These are phyloP conservation scores for Rosa lucieae DNA, from an alignment of 306 rosid species.

Conservation along the genomic window DNA sequence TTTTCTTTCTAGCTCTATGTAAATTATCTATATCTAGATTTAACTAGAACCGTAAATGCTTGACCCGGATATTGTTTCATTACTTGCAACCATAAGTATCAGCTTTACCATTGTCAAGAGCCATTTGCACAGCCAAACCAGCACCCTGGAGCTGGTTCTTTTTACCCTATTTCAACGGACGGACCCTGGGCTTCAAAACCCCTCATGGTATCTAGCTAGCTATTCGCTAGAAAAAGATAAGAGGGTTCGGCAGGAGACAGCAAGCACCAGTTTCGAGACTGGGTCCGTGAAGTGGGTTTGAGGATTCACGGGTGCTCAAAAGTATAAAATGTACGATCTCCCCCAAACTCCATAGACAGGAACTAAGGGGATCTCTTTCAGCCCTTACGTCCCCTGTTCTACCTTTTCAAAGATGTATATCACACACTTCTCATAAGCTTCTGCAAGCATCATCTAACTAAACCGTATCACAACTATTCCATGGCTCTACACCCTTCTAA, in stretches of 20 bases:
- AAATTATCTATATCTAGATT: background rate
- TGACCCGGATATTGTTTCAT: background rate
- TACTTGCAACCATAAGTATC: background rate
- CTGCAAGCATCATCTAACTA: background rate
- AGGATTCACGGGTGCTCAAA: background rate
- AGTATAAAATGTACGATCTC: background rate
- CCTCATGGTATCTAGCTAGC: background rate
- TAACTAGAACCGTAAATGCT: background rate
- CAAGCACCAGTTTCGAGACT: no score
- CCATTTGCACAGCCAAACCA: background rate
- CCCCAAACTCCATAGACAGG: background rate
- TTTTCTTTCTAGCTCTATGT: background rate
- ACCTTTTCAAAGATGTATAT: background rate
- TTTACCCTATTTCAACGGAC: background rate
- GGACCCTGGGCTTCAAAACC: background rate
- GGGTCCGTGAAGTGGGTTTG: background rate
- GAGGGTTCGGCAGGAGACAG: no score
- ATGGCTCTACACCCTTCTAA: constrained; percentile 1
- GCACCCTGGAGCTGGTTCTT: background rate
- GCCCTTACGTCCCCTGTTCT: background rate
- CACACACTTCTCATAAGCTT: background rate
- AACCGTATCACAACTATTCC: background rate
- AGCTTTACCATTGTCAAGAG: background rate
- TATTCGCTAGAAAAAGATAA: background rate
- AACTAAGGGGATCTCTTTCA: background rate